Conservation (phyloP, 2,329 filamentous ascomycete species). For the Penicillium sp. region DNA sequence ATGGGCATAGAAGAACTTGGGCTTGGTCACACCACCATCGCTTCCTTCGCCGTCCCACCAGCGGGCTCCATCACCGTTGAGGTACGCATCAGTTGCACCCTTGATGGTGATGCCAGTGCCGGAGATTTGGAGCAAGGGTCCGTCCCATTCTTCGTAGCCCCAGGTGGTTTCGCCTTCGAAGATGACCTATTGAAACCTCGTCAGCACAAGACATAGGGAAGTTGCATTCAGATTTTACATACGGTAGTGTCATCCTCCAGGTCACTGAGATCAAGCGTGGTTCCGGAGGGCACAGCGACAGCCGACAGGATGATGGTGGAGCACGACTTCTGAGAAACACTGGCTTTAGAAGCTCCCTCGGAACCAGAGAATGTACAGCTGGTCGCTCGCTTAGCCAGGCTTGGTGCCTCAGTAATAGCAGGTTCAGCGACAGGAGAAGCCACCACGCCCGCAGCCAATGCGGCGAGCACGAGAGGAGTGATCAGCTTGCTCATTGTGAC, state of each 20-base stretch:
- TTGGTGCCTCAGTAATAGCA: conserved; percentile 14
- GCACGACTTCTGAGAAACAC: conserved; percentile 16
- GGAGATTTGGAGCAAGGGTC: conserved; percentile 16
- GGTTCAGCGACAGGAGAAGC: conserved; percentile 14
- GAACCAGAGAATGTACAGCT: conserved; percentile 19
- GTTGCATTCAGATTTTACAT: background rate
- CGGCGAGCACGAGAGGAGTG: conserved; percentile 3
- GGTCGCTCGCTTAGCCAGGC: conserved; percentile 16
- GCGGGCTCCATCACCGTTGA: conserved; percentile 26
- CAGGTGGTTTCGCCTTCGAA: conserved; percentile 19
- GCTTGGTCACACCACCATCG: conserved; percentile 64
- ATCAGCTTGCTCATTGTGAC: conserved; percentile 4
- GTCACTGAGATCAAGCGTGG: conserved; percentile 18
- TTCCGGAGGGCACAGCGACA: conserved; percentile 18
- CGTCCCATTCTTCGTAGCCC: conserved; percentile 20
- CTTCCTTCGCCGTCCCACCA: conserved; percentile 65
- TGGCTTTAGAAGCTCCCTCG: conserved; percentile 12
- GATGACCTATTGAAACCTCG: conserved; percentile 9
- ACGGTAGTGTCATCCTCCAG: conserved; percentile 19
- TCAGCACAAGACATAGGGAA: background rate
- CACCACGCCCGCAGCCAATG: conserved; percentile 5
- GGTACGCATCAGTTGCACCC: conserved; percentile 12
- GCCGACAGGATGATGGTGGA: conserved; percentile 17
- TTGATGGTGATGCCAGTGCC: conserved; percentile 15
- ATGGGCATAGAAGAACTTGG: conserved; percentile 60